Percentiles rank a stretch among this genome's conserved stretches.
Evolutionary conservation across 2,329 filamentous ascomycete genomes (phyloP).

Genomic region (Pestalotiopsis sp.): DNA sequence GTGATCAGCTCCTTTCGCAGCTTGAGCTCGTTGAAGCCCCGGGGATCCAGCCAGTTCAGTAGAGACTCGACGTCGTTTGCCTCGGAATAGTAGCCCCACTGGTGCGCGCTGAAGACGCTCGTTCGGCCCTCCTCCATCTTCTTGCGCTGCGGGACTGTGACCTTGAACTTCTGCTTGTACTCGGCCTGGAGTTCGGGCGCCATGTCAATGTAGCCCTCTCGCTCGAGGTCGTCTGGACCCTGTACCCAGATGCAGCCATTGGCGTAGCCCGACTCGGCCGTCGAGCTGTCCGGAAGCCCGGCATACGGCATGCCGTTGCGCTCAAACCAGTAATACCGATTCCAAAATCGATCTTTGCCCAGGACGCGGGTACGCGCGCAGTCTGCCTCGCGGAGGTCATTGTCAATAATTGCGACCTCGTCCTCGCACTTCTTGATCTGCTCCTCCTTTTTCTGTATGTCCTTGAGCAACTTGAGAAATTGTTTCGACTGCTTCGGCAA

Average conservation of each 20-base stretch:
- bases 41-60: conserved; percentile 85
- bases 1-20: conserved; percentile 82
- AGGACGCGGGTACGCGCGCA: conserved; percentile 87
- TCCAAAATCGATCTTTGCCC: conserved; percentile 96
- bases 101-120: conserved; percentile 72
- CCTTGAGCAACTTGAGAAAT: conserved; percentile 83
- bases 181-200: conserved; percentile 70
- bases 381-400: conserved; percentile 91
- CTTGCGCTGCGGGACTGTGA: conserved; percentile 86
- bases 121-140: conserved; percentile 82
- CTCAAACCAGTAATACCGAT: conserved; percentile 99
- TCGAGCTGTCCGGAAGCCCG: conserved; percentile 86
- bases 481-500: conserved; percentile 81
- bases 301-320: conserved; percentile 97
- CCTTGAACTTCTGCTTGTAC: conserved; percentile 76
- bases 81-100: conserved; percentile 93
- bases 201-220: conserved; percentile 83
- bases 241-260: conserved; percentile 97
- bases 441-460: conserved; percentile 85
- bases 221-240: conserved; percentile 87
- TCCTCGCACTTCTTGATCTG: conserved; percentile 81
- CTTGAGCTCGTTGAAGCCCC: conserved; percentile 83
- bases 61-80: conserved; percentile 77
- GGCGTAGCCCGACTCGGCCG: conserved; percentile 82
- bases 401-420: conserved; percentile 83